Evolutionary conservation across 1,139 yeast genomes (phyloP).

Genomic region (Chernovozyma aurita): DNA sequence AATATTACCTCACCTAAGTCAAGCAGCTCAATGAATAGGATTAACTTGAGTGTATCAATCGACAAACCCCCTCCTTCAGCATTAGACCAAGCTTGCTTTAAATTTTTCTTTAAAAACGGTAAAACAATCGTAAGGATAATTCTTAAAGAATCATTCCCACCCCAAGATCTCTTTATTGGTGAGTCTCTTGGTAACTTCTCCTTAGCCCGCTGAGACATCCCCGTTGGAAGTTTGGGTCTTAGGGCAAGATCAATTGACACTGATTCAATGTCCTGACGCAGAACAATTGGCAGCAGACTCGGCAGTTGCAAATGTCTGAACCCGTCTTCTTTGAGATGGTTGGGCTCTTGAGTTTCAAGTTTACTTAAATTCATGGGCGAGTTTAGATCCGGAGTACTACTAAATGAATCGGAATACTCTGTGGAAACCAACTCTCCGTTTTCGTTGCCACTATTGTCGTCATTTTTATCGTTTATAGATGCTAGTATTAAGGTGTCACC

Average conservation of each 20-base stretch:
- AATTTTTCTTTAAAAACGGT: slow-evolving; percentile 32
- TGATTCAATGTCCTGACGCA: slow-evolving; percentile 6
- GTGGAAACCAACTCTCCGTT: neutral
- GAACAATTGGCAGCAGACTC: no score
- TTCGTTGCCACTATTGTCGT: neutral
- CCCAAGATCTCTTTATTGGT: slow-evolving; percentile 53
- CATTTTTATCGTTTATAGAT: slow-evolving; percentile 13
- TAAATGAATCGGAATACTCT: neutral
- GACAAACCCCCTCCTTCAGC: slow-evolving; percentile 18
- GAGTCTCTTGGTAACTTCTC: slow-evolving; percentile 54
- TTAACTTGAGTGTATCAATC: slow-evolving; percentile 30
- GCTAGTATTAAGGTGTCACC: slow-evolving; percentile 15
- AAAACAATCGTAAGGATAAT: slow-evolving; percentile 41
- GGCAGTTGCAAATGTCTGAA: no score
- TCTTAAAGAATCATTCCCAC: slow-evolving; percentile 50
- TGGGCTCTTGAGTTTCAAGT: neutral
- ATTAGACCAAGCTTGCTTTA: slow-evolving; percentile 32
- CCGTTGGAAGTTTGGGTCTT: slow-evolving; percentile 48
- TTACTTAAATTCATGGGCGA: neutral
- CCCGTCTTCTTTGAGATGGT: neutral
- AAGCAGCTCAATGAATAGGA: slow-evolving; percentile 34
- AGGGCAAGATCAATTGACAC: slow-evolving; percentile 23
- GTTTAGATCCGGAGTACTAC: neutral
- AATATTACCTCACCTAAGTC: slow-evolving; percentile 21
- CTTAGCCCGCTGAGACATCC: slow-evolving; percentile 57